These are phyloP conservation scores for Isabelozyma heimii DNA, from an alignment of 805 yeast genomes.

Conservation along the genomic window DNA sequence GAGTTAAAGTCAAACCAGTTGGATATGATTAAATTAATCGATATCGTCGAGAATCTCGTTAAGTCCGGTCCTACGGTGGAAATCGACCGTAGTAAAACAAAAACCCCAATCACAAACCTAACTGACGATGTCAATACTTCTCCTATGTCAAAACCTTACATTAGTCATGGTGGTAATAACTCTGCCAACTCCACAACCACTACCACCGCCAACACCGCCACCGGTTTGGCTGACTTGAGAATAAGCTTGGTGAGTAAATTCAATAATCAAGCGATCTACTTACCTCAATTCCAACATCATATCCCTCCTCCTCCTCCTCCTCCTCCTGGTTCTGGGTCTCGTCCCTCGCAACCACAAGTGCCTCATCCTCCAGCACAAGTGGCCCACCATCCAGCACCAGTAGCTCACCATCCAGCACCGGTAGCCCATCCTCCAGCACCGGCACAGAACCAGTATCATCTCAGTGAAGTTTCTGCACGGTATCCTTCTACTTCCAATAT, in stretches of 20 bases:
- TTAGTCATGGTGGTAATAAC: no score
- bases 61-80: slow-evolving; percentile 5
- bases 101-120: slow-evolving; percentile 17
- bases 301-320: slow-evolving; percentile 4
- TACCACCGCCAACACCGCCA: not conserved
- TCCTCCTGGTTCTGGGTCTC: slow-evolving; percentile 3
- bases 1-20: slow-evolving; percentile 48
- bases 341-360: not conserved
- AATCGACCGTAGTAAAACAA: slow-evolving; percentile 22
- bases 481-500: slow-evolving; percentile 20
- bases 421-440: not conserved
- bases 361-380: no score
- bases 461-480: slow-evolving; percentile 28
- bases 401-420: not conserved
- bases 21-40: slow-evolving; percentile 54
- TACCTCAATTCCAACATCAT: slow-evolving; percentile 1
- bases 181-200: not conserved
- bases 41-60: slow-evolving; percentile 33
- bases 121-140: slow-evolving; percentile 8
- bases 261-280: not conserved
- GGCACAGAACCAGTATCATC: slow-evolving; percentile 2
- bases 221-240: slow-evolving; percentile 10
- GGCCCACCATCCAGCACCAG: no score
- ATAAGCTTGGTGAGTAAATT: slow-evolving; percentile 5
- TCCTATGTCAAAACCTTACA: slow-evolving; percentile 6